Evolutionary conservation across 2,329 filamentous ascomycete species (phyloP).

Genomic region (Phaeoacremonium minimum): DNA sequence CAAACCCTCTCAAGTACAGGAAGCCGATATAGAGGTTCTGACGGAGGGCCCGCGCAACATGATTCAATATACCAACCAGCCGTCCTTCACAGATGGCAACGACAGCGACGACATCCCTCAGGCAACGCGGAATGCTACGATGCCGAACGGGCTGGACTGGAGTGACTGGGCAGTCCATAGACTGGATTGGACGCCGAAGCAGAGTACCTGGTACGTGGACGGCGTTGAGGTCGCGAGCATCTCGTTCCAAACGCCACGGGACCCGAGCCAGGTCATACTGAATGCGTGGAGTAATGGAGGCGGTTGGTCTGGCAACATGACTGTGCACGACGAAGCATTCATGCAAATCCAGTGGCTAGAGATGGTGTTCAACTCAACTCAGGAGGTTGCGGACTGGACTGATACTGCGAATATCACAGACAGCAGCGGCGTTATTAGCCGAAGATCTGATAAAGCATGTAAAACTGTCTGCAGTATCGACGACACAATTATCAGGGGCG

Average conservation of each 20-base stretch:
- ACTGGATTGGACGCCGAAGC: slow-evolving; percentile 53
- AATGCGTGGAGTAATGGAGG: slow-evolving; percentile 61
- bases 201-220: slow-evolving; percentile 53
- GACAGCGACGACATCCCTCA: slow-evolving; percentile 37
- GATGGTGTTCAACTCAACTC: slow-evolving; percentile 47
- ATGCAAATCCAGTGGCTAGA: slow-evolving; percentile 62
- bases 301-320: slow-evolving; percentile 57
- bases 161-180: slow-evolving; percentile 54
- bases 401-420: neutral
- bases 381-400: slow-evolving; percentile 3
- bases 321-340: slow-evolving; percentile 38
- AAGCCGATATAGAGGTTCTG: slow-evolving; percentile 49
- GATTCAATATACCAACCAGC: slow-evolving; percentile 59
- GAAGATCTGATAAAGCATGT: neutral
- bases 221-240: slow-evolving; percentile 45
- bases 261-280: slow-evolving; percentile 47
- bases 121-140: slow-evolving; percentile 42
- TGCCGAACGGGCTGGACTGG: slow-evolving; percentile 40
- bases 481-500: slow-evolving; percentile 2
- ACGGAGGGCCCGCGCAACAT: slow-evolving; percentile 37
- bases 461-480: neutral
- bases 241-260: slow-evolving; percentile 49
- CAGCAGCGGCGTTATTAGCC: slow-evolving; percentile 1
- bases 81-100: slow-evolving; percentile 39
- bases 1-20: slow-evolving; percentile 35